Conservation (phyloP, 495 filamentous ascomycete species). For the Aspergillus baeticus region DNA sequence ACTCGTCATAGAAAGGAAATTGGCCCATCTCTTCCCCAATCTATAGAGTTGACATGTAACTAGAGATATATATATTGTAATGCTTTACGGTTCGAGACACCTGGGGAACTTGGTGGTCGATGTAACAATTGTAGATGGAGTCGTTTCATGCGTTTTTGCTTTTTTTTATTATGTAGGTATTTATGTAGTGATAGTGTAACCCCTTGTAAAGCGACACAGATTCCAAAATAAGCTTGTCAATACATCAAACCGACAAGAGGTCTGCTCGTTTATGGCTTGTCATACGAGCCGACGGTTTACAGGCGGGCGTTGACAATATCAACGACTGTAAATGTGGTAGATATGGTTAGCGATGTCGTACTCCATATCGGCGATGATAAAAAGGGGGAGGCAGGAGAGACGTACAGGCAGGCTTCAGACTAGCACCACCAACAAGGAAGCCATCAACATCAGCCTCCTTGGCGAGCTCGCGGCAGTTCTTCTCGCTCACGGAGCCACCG, state of each 20-base stretch:
- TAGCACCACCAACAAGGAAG: conserved; percentile 96
- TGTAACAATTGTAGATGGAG: neutral
- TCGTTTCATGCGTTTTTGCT: neutral
- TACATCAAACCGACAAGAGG: neutral
- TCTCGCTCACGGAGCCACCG: conserved; percentile 93
- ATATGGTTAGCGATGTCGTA: neutral
- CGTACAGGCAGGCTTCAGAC: conserved; percentile 96
- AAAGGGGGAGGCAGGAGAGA: conserved; percentile 22
- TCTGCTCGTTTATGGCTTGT: neutral
- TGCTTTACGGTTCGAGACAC: neutral
- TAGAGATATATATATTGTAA: conserved; percentile 16
- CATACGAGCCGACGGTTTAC: conserved; percentile 26
- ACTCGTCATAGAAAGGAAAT: conserved; percentile 70
- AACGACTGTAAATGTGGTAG: conserved; percentile 44
- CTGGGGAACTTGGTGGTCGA: neutral
- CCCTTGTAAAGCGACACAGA: neutral
- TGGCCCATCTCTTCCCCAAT: neutral
- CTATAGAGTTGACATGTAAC: conserved; percentile 1
- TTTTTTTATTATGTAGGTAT: neutral
- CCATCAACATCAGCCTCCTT: conserved; percentile 94
- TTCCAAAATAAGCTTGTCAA: neutral
- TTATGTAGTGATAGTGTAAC: neutral
- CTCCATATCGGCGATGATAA: neutral
- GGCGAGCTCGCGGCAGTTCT: conserved; percentile 93
- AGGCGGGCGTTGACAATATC: conserved; percentile 65